Conservation (phyloP, 2,329 filamentous ascomycete species). For the Aspergillus sp. region DNA sequence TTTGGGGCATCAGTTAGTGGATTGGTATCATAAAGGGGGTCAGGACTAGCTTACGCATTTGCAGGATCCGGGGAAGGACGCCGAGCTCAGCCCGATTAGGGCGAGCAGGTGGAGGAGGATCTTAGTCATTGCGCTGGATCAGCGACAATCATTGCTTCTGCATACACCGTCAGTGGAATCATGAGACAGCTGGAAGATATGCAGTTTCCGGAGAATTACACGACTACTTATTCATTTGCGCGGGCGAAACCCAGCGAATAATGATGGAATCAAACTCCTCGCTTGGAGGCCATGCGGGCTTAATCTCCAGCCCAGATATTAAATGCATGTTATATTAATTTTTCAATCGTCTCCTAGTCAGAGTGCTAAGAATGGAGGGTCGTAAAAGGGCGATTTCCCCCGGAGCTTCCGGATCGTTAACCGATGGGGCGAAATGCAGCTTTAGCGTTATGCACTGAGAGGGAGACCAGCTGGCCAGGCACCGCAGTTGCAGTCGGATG, state of each 20-base stretch:
- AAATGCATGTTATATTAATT: too few relatives aligned
- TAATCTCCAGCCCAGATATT: too few relatives aligned
- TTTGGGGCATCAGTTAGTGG: not conserved
- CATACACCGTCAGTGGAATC: too few relatives aligned
- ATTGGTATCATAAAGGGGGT: not conserved
- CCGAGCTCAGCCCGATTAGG: not conserved
- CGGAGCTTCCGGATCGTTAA: not conserved
- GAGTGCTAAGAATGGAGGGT: not conserved
- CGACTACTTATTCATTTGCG: too few relatives aligned
- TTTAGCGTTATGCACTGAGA: too few relatives aligned
- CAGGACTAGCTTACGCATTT: conserved; percentile 10
- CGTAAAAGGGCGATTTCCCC: not conserved
- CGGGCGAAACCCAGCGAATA: too few relatives aligned
- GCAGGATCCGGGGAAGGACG: not conserved
- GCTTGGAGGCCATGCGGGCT: too few relatives aligned
- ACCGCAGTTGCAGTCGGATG: not conserved
- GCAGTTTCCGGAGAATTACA: too few relatives aligned
- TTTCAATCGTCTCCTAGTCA: not conserved
- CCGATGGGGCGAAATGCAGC: not conserved
- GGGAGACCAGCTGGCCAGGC: not conserved
- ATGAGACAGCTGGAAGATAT: too few relatives aligned
- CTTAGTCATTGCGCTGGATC: not conserved
- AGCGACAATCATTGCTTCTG: not conserved
- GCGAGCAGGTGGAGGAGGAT: not conserved
- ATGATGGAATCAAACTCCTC: too few relatives aligned